Conservation (phyloP, 768 basidiomycete species). For the Termitomyces sp. region DNA sequence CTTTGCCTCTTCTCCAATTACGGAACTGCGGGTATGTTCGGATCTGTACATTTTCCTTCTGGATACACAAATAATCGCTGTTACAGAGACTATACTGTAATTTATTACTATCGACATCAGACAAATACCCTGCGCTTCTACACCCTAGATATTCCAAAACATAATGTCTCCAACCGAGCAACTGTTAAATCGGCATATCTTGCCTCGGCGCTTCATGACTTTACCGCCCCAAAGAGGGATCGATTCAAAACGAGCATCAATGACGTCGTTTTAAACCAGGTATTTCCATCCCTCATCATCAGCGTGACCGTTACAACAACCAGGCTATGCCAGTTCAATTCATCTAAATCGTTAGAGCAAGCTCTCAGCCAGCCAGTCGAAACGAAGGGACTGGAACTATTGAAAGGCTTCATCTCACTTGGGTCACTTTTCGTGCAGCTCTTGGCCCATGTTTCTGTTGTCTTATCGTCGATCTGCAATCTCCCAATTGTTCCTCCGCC, state of each 20-base stretch:
- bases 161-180: conserved; percentile 18
- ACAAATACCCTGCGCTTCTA: conserved; percentile 62
- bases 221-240: conserved; percentile 23
- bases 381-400: not conserved
- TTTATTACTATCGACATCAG: conserved; percentile 55
- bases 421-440: not conserved
- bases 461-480: conserved; percentile 13
- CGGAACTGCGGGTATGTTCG: conserved; percentile 10
- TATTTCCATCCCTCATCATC: conserved; percentile 11
- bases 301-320: not conserved
- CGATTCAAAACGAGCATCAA: conserved; percentile 26
- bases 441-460: conserved; percentile 2
- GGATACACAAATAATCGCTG: not conserved
- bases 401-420: not conserved
- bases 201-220: conserved; percentile 32
- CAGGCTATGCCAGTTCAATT: conserved; percentile 37
- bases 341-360: conserved; percentile 25
- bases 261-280: conserved; percentile 38
- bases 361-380: not conserved
- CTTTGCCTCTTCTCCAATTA: conserved; percentile 7
- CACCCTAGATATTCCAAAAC: conserved; percentile 36
- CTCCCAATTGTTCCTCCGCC: conserved; percentile 17
- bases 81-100: conserved; percentile 24
- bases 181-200: conserved; percentile 17
- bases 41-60: not conserved